Base-by-base conservation (phyloP, 1,284 basidiomycete species). In the Sanghuangporus weigelae region DNA sequence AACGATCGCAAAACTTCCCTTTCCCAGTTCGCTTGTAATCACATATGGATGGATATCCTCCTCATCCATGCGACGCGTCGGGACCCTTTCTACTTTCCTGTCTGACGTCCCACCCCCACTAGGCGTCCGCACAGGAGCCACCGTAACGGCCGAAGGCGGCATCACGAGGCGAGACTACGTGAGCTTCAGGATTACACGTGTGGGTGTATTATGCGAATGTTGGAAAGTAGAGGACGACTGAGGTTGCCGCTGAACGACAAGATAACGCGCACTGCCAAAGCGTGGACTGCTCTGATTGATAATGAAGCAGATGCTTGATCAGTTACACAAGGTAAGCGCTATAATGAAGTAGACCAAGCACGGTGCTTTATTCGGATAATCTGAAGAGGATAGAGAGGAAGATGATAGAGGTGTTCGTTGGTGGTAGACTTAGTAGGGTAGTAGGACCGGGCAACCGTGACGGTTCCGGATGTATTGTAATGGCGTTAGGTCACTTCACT, bases 1-100 rank as follows among this genome's bases (percentile, higher is more conserved):
- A 44, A 99, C 96, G 0, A 92, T 96, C 36, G 96, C 96, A 76
- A 99, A 99, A 73, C 92, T 95, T 40, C 96, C 96, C 73, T 90
- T 91, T 38, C 90, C 90, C 60, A 93, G 84, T 69, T 90, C 84
- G 63, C 78, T 79, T 7, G 84, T 84, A 65, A 92, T 84, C 66
- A 92, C 81, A 71, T 92, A 93, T 21, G 90, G 90, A 68, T 78
- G 81, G 54, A 84, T 76, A 67, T 89, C 87, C 60, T 89, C 84
- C 67, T 90, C 85, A 55, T 88, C 85, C 7, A 51, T 44, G 36
- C 57, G 64, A 40, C 51, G 39, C 44, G 63, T 38, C 53, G 59
- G 2, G 31, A n/a, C 31, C 42, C 53, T 51, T 14, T 63, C 61
- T 19, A 40, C 53, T 35, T 55, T 50, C 40, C 44, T 55, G 53